Evolutionary conservation across 192 early-diverging fungal species (phyloP).

Genomic region (Kickxella alabastrina): DNA sequence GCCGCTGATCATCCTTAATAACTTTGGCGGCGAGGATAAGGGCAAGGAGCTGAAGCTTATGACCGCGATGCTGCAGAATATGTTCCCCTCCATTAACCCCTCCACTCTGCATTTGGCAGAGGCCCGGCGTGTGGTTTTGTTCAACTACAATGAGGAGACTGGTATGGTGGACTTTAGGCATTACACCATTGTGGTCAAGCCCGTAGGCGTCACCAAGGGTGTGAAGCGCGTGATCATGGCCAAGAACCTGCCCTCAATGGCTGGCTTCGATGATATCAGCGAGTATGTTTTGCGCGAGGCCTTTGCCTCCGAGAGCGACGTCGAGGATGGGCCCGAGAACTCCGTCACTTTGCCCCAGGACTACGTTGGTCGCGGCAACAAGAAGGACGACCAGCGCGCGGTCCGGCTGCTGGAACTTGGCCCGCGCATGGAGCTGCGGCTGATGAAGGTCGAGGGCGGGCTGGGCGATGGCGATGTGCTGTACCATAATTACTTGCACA

Average conservation of each 20-base stretch:
- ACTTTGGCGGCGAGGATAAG: conserved; percentile 39
- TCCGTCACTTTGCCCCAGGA: conserved; percentile 80
- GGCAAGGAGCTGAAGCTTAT: conserved; percentile 74
- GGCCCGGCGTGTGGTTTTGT: conserved; percentile 85
- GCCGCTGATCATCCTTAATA: conserved; percentile 67
- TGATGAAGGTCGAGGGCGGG: conserved; percentile 87
- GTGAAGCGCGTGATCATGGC: conserved; percentile 80
- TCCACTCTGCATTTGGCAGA: conserved; percentile 89
- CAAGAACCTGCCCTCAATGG: conserved; percentile 70
- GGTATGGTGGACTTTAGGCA: conserved; percentile 90
- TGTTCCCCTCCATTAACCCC: conserved; percentile 95
- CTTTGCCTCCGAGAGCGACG: conserved; percentile 83
- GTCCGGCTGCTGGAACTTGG: conserved; percentile 86
- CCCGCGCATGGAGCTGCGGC: conserved; percentile 78
- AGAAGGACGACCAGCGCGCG: conserved; percentile 74
- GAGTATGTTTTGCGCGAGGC: conserved; percentile 88
- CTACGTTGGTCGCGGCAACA: conserved; percentile 73
- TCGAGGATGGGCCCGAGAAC: conserved; percentile 86
- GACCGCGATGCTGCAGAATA: conserved; percentile 92
- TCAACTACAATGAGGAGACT: conserved; percentile 84
- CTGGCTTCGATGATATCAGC: conserved; percentile 80
- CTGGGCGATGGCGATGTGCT: conserved; percentile 91
- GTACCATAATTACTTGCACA: conserved; percentile 76
- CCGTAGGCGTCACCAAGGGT: conserved; percentile 84
- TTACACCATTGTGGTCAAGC: conserved; percentile 83